These are phyloP conservation scores for Neofusicoccum sp. DNA, from an alignment of 2,329 filamentous ascomycete genomes.

Conservation along the genomic window DNA sequence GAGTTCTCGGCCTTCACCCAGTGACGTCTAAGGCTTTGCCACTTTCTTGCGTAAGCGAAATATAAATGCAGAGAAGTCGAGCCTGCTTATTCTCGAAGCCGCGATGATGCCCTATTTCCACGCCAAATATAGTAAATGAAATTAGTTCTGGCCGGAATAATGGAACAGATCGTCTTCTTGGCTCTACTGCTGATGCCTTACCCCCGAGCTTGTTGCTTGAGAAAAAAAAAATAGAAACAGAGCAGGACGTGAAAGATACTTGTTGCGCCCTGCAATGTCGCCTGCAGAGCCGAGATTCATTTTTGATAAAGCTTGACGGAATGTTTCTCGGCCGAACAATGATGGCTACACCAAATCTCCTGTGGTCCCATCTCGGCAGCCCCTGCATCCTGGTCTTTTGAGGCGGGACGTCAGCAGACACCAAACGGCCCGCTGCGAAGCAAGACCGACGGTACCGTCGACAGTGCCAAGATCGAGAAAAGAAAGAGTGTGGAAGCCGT, in stretches of 20 bases:
- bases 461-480: background rate
- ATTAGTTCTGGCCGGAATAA: background rate
- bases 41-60: background rate
- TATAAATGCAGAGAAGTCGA: slow-evolving; percentile 11
- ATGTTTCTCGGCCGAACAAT: slow-evolving; percentile 7
- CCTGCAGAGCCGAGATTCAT: background rate
- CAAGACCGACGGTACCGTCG: background rate
- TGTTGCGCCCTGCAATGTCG: background rate
- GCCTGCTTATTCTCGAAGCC: background rate
- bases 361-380: background rate
- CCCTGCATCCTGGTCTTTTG: slow-evolving; percentile 5
- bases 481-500: background rate
- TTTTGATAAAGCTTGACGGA: slow-evolving; percentile 1
- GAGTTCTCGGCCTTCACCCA: background rate
- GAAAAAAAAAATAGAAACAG: slow-evolving; percentile 1
- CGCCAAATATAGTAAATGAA: slow-evolving; percentile 1
- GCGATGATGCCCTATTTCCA: background rate
- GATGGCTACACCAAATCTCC: background rate
- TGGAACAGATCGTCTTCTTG: background rate
- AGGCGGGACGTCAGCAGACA: slow-evolving; percentile 10
- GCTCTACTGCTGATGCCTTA: background rate
- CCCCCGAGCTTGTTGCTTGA: background rate
- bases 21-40: background rate
- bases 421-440: background rate
- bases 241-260: background rate